Conservation (phyloP, 2,329 filamentous ascomycete genomes). For the Elsinoe ampelina region DNA sequence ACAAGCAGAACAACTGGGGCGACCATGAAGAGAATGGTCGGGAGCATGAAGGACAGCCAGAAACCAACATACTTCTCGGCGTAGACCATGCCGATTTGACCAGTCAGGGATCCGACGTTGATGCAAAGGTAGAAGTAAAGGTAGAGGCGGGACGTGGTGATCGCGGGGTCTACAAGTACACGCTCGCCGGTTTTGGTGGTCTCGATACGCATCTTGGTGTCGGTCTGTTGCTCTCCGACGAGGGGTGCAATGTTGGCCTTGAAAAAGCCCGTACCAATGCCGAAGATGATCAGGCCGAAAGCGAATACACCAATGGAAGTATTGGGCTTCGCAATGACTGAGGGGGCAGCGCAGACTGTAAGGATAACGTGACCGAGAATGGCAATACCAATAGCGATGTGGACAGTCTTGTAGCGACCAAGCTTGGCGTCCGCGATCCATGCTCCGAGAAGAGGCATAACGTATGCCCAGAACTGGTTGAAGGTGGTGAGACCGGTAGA, state of each 20-base stretch:
- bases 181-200: slow-evolving; percentile 34
- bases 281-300: slow-evolving; percentile 57
- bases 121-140: slow-evolving; percentile 65
- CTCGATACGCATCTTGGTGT: slow-evolving; percentile 34
- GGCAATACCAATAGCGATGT: slow-evolving; percentile 54
- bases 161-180: slow-evolving; percentile 38
- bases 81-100: slow-evolving; percentile 54
- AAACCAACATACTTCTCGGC: slow-evolving; percentile 61
- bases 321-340: slow-evolving; percentile 48
- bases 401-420: slow-evolving; percentile 62
- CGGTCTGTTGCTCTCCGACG: slow-evolving; percentile 40
- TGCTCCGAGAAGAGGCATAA: slow-evolving; percentile 39
- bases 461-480: slow-evolving; percentile 42
- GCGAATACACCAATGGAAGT: slow-evolving; percentile 55
- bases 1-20: slow-evolving; percentile 47
- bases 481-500: slow-evolving; percentile 39
- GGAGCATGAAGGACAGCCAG: slow-evolving; percentile 54
- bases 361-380: slow-evolving; percentile 59
- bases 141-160: slow-evolving; percentile 41
- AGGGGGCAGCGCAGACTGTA: slow-evolving; percentile 54
- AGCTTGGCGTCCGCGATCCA: slow-evolving; percentile 57
- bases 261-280: slow-evolving; percentile 70
- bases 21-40: slow-evolving; percentile 54
- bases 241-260: slow-evolving; percentile 61
- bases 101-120: slow-evolving; percentile 60